Percentiles rank a stretch among this genome's conserved stretches.
These are phyloP conservation scores for Neonectria ditissima DNA, from an alignment of 2,329 filamentous ascomycete species.

Conservation along the genomic window DNA sequence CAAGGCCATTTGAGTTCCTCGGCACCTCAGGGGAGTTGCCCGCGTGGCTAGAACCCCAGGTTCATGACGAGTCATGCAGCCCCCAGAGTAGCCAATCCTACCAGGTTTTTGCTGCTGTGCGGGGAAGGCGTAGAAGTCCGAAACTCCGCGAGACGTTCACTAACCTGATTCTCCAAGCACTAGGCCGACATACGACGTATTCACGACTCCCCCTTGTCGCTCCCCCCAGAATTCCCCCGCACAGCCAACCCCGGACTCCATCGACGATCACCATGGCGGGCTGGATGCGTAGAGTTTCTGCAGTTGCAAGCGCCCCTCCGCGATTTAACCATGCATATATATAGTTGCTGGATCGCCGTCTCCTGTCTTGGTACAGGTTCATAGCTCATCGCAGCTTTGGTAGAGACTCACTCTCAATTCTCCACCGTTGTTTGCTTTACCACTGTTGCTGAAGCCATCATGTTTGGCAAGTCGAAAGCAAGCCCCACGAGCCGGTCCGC, in stretches of 20 bases:
- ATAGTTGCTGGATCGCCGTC: neutral
- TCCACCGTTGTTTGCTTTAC: neutral
- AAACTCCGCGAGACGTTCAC: neutral
- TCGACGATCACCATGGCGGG: neutral
- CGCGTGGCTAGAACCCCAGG: no score
- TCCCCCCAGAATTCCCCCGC: slow-evolving; percentile 4
- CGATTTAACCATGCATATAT: neutral
- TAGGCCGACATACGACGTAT: neutral
- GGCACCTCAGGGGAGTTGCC: no score
- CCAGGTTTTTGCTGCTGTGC: neutral
- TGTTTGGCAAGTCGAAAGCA: slow-evolving; percentile 11
- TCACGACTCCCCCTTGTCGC: neutral
- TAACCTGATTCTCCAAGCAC: neutral
- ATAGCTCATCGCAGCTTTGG: neutral
- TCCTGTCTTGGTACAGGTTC: no score
- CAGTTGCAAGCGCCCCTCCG: neutral
- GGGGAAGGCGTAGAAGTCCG: neutral
- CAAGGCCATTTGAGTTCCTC: neutral
- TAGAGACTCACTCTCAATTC: neutral
- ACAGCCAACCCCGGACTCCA: neutral
- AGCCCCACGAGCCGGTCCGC: neutral
- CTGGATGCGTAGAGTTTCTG: neutral
- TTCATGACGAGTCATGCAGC: neutral
- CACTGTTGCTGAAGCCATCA: neutral
- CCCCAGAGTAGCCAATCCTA: neutral